These are phyloP conservation scores for Cladosporium sp. DNA, from an alignment of 2,329 filamentous ascomycete species.

Conservation along the genomic window DNA sequence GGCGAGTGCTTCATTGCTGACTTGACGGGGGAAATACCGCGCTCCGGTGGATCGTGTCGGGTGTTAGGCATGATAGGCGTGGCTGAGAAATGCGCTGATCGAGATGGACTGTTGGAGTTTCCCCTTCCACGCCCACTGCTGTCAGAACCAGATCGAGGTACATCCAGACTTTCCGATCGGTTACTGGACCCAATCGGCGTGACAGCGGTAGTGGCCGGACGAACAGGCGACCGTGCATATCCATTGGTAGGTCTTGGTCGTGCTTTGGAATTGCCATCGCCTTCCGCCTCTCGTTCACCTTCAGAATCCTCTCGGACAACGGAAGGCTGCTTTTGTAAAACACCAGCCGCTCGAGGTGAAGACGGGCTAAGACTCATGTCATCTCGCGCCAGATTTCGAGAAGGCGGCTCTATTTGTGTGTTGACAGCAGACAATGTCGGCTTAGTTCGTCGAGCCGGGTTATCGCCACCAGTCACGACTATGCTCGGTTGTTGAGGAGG, in stretches of 20 bases:
- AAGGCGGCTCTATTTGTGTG: constrained; percentile 25
- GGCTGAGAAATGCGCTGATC: constrained; percentile 63
- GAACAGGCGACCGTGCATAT: constrained; percentile 3
- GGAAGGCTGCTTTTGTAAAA: constrained; percentile 31
- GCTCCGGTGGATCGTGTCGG: constrained; percentile 64
- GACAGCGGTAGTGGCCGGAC: neutral
- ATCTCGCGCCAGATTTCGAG: constrained; percentile 28
- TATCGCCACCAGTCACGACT: constrained; percentile 1
- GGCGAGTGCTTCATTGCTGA: constrained; percentile 67
- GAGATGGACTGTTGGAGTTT: constrained; percentile 55
- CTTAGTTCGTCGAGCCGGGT: neutral
- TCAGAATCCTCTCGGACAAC: constrained; percentile 31
- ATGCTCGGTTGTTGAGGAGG: constrained; percentile 7
- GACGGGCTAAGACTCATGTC: constrained; percentile 19
- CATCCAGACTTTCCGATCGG: constrained; percentile 31
- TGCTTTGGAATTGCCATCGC: neutral
- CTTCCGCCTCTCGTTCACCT: constrained; percentile 24
- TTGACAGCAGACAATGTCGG: constrained; percentile 17
- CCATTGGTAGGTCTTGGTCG: constrained; percentile 9
- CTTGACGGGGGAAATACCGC: constrained; percentile 72
- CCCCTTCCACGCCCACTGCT: constrained; percentile 22
- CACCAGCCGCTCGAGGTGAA: constrained; percentile 17
- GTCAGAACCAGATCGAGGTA: constrained; percentile 23
- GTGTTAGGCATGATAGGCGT: constrained; percentile 54
- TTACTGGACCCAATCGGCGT: constrained; percentile 18